These are phyloP conservation scores for Colletotrichum incanum DNA, from an alignment of 2,329 filamentous ascomycete species.

Conservation along the genomic window DNA sequence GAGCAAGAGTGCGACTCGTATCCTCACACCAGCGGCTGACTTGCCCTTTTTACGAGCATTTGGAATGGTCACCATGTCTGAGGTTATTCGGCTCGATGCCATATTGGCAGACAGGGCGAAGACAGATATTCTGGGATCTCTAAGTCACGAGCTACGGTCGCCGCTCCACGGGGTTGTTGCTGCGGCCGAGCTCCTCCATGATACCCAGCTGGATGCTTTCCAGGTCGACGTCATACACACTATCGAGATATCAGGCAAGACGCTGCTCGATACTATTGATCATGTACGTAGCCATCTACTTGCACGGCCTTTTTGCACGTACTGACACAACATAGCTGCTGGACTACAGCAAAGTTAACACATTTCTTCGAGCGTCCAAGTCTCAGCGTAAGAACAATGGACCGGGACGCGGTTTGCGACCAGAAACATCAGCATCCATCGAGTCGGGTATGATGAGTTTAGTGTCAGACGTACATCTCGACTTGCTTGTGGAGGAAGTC, in stretches of 20 bases:
- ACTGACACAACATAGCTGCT: conserved; percentile 51
- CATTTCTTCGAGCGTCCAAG: conserved; percentile 44
- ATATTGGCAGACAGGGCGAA: conserved; percentile 60
- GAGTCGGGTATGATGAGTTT: conserved; percentile 49
- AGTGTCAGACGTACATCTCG: conserved; percentile 53
- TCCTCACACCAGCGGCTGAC: conserved; percentile 44
- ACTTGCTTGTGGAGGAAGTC: conserved; percentile 56
- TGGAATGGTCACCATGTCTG: conserved; percentile 69
- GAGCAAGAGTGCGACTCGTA: conserved; percentile 53
- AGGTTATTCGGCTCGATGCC: conserved; percentile 63
- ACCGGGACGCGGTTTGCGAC: conserved; percentile 19
- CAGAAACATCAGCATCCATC: conserved; percentile 34
- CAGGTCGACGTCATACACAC: conserved; percentile 62
- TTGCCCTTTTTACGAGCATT: conserved; percentile 61
- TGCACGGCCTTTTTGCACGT: background rate
- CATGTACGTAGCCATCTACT: conserved; percentile 51
- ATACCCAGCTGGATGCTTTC: conserved; percentile 58
- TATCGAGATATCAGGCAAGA: conserved; percentile 64
- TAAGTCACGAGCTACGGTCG: conserved; percentile 71
- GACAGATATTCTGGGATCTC: conserved; percentile 69
- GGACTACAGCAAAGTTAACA: conserved; percentile 68
- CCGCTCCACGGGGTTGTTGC: conserved; percentile 72
- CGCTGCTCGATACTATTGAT: conserved; percentile 65
- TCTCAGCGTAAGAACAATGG: conserved; percentile 45
- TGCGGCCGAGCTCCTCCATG: conserved; percentile 65